Conservation (phyloP, 2,329 filamentous ascomycete species). For the Massarina eburnea region DNA sequence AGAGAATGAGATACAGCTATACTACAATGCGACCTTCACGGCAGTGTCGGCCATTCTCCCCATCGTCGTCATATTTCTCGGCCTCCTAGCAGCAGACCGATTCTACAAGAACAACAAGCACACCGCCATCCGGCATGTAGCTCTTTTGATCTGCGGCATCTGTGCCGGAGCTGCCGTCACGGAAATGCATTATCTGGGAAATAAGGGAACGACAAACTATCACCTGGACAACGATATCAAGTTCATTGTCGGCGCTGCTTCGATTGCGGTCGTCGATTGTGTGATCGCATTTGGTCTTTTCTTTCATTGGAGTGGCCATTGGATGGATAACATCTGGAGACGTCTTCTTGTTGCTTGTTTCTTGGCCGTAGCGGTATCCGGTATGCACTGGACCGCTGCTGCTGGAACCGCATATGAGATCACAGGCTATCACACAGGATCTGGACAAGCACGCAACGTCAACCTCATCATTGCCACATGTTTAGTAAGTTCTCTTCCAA, state of each 20-base stretch:
- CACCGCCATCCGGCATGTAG: slow-evolving; percentile 25
- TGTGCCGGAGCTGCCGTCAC: slow-evolving; percentile 75
- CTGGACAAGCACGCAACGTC: slow-evolving; percentile 54
- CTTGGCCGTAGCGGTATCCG: slow-evolving; percentile 73
- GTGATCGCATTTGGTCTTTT: slow-evolving; percentile 72
- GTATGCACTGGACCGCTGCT: slow-evolving; percentile 82
- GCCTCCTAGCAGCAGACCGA: slow-evolving; percentile 67
- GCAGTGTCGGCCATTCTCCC: slow-evolving; percentile 79
- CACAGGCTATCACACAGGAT: slow-evolving; percentile 46
- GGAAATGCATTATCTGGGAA: slow-evolving; percentile 88
- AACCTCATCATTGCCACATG: slow-evolving; percentile 73
- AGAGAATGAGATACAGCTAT: slow-evolving; percentile 63
- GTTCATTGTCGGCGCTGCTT: slow-evolving; percentile 67
- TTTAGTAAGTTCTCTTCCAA: slow-evolving; percentile 56
- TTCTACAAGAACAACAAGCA: slow-evolving; percentile 34
- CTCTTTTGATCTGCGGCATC: slow-evolving; percentile 60
- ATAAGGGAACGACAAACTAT: slow-evolving; percentile 80
- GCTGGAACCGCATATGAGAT: slow-evolving; percentile 70
- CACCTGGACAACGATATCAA: slow-evolving; percentile 60
- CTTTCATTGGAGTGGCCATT: slow-evolving; percentile 73
- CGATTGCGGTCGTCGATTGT: slow-evolving; percentile 74
- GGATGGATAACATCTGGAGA: slow-evolving; percentile 80
- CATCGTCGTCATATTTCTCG: slow-evolving; percentile 70
- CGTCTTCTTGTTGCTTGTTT: slow-evolving; percentile 66
- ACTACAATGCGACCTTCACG: slow-evolving; percentile 72